Conservation (phyloP, 345 rosid genomes). For the Physaria fendleri region DNA sequence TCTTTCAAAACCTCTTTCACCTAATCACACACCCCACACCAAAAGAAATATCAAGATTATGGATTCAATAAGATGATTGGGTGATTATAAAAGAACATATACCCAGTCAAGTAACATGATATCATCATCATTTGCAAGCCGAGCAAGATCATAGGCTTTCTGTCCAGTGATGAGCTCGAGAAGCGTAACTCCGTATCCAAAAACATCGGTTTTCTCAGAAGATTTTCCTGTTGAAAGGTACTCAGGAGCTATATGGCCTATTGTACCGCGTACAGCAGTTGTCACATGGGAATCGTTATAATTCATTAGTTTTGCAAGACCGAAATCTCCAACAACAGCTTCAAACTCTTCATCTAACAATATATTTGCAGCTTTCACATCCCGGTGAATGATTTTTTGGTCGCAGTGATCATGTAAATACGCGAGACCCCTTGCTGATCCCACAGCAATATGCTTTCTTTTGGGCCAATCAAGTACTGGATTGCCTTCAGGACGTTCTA, state of each 20-base stretch:
- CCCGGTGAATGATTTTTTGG: constrained; percentile 94
- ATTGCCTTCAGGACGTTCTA: constrained; percentile 54
- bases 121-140: constrained; percentile 91
- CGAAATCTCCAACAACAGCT: constrained; percentile 97
- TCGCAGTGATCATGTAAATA: constrained; percentile 93
- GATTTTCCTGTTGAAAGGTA: constrained; percentile 91
- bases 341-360: constrained; percentile 88
- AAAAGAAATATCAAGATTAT: not conserved
- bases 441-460: constrained; percentile 69
- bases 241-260: constrained; percentile 95
- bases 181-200: constrained; percentile 97
- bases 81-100: constrained; percentile 21
- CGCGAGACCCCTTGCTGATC: constrained; percentile 86
- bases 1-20: constrained; percentile 87
- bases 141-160: constrained; percentile 91
- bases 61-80: not conserved
- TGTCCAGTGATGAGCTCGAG: constrained; percentile 95
- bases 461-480: constrained; percentile 60
- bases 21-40: constrained; percentile 34
- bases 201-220: constrained; percentile 95
- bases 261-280: constrained; percentile 96
- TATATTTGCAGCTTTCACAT: constrained; percentile 94
- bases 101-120: constrained; percentile 97
- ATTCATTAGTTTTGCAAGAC: constrained; percentile 88
- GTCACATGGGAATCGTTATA: constrained; percentile 90